Evolutionary conservation across 495 filamentous ascomycete genomes (phyloP).

Genomic region (Penicillium antarcticum): DNA sequence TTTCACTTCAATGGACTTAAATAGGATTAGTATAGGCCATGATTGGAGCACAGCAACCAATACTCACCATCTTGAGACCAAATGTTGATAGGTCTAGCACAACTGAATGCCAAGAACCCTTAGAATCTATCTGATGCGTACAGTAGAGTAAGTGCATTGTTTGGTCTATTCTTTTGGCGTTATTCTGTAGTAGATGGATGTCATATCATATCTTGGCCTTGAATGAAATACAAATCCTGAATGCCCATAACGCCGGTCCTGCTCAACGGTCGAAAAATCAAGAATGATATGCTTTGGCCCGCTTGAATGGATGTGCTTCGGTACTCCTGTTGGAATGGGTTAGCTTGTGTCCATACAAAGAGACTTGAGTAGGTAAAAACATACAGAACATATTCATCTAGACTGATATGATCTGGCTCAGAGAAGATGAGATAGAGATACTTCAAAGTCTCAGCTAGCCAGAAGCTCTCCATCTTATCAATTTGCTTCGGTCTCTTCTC

Average conservation of each 20-base stretch:
- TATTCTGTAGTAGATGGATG: no score
- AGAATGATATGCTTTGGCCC: conserved; percentile 26
- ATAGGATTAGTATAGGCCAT: no score
- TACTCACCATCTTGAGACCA: no score
- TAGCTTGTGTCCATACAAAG: background rate
- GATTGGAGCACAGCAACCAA: no score
- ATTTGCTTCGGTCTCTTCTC: conserved; percentile 24
- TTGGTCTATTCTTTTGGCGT: no score
- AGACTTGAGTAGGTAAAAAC: conserved; percentile 10
- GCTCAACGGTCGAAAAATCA: background rate
- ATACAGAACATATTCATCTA: conserved; percentile 68
- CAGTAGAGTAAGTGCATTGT: background rate
- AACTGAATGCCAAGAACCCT: no score
- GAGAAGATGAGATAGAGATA: conserved; percentile 92
- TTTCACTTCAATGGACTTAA: no score
- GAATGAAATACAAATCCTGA: background rate
- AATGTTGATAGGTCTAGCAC: no score
- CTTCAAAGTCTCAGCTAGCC: conserved; percentile 80
- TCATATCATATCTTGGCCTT: no score
- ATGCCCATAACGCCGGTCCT: background rate
- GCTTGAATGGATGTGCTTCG: conserved; percentile 70
- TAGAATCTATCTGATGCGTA: no score
- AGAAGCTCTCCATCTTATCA: conserved; percentile 57
- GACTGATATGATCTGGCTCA: conserved; percentile 60
- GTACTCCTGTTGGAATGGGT: conserved; percentile 52